These are phyloP conservation scores for Irpex sp. DNA, from an alignment of 1,284 basidiomycete genomes.

Conservation along the genomic window DNA sequence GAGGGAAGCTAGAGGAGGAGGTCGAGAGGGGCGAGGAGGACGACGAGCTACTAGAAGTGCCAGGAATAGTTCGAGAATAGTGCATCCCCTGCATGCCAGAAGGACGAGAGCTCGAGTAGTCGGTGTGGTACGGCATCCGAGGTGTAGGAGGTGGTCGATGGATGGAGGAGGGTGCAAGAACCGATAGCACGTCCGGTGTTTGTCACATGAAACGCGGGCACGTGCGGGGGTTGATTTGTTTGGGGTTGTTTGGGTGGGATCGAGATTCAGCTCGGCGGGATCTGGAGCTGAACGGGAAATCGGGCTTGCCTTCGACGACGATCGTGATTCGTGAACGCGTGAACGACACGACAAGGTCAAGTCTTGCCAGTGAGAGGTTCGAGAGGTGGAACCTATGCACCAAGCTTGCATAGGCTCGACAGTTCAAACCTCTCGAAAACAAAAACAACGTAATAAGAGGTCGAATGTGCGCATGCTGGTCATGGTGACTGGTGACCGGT, in stretches of 20 bases:
- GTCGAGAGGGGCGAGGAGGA: background rate
- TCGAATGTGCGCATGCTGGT: no score
- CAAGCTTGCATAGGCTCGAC: no score
- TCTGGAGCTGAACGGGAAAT: no score
- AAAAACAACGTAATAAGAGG: no score
- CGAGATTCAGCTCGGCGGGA: background rate
- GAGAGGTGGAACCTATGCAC: no score
- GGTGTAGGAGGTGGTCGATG: background rate
- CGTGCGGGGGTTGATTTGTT: background rate
- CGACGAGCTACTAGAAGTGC: background rate
- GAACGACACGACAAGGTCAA: no score
- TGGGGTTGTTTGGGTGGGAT: background rate
- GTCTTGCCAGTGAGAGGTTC: no score
- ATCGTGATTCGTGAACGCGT: background rate
- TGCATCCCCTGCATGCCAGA: background rate
- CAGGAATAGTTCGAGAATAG: background rate
- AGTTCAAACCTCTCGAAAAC: no score
- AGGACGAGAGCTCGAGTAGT: no score
- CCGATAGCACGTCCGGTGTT: background rate
- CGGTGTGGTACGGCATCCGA: background rate
- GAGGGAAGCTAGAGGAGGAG: background rate
- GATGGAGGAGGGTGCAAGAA: background rate
- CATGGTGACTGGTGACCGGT: no score
- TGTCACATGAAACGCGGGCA: background rate
- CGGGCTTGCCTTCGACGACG: background rate